Conservation (phyloP, 2,329 filamentous ascomycete genomes). For the Coleophoma crateriformis region DNA sequence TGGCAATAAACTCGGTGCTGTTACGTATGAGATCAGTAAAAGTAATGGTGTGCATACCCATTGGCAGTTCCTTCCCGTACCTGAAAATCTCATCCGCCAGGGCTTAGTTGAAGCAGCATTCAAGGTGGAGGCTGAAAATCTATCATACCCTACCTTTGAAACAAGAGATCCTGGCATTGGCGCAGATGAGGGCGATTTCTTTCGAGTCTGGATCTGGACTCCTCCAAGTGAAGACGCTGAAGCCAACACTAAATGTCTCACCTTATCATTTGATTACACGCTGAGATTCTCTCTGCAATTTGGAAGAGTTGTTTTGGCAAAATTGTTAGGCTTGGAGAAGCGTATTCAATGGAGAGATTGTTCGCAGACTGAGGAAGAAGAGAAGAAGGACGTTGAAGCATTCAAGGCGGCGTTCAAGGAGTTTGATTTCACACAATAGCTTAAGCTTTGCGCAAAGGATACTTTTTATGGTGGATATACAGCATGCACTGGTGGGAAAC, state of each 20-base stretch:
- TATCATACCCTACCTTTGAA: conserved; percentile 46
- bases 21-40: conserved; percentile 91
- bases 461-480: too few relatives aligned
- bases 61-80: conserved; percentile 86
- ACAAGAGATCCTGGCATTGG: conserved; percentile 43
- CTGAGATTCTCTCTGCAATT: conserved; percentile 88
- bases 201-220: conserved; percentile 77
- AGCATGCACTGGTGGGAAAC: too few relatives aligned
- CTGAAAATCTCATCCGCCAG: conserved; percentile 58
- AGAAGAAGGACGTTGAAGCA: conserved; percentile 68
- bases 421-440: conserved; percentile 65
- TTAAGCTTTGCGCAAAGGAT: too few relatives aligned
- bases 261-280: conserved; percentile 66
- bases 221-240: conserved; percentile 37
- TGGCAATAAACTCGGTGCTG: conserved; percentile 62
- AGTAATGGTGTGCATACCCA: conserved; percentile 78
- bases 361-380: conserved; percentile 69
- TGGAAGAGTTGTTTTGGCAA: conserved; percentile 79
- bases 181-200: conserved; percentile 60
- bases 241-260: conserved; percentile 56
- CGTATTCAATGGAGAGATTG: conserved; percentile 84
- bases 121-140: conserved; percentile 79
- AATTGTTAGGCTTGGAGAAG: conserved; percentile 73
- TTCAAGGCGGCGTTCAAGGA: conserved; percentile 79
- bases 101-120: conserved; percentile 85